Evolutionary conservation across 352 stramenopile species (phyloP), one percentile per base, ranked within the genome.

Genomic region (Phytophthora uliginosa): DNA sequence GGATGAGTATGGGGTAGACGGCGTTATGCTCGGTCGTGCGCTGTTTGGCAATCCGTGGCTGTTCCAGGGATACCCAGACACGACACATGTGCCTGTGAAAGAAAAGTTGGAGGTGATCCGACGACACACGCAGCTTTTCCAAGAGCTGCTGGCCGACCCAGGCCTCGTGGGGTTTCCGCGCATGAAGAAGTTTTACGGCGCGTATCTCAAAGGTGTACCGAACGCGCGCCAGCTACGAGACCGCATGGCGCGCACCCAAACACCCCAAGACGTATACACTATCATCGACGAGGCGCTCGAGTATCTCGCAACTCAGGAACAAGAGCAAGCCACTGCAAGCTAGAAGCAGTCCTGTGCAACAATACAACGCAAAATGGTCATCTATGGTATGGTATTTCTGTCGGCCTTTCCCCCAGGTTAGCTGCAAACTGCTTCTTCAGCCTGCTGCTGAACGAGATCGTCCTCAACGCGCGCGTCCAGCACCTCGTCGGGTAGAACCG

Each of bases 31-130:
- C 15, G 89, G 89, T 0, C 84, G 89, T 13, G 89, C 84, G 24
- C 63, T 95, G 2, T 94, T 96, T 61, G 89, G 87, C 15, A 96
- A 94, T 52, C 87, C 89, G 54, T 94, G 87, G 89, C 80, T 96
- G 20, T 96, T 96, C 20, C 83, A 92, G 60, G 84, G 89, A 17
- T 81, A 86, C 38, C 51, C 68, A 0, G 82, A 89, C 59, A 90
- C 79, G 2, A 80, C 77, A 20, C 82, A 92, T 66, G 69, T 93
- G 15, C 45, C 81, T 28, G 54, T 89, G 5, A 70, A 79, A 22
- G 84, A 89, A 22, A 89, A 85, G 33, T 68, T 94, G 18, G 70
- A 85, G 24, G 85, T 92, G 18, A 83, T 95, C 24, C 71, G 79
- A 12, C 77, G 74, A 9, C 88, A 95, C 63, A 94, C 86, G 3